phyloP scores from a whole-genome alignment of 257 asterid species.

The Scutellaria minor region DNA sequence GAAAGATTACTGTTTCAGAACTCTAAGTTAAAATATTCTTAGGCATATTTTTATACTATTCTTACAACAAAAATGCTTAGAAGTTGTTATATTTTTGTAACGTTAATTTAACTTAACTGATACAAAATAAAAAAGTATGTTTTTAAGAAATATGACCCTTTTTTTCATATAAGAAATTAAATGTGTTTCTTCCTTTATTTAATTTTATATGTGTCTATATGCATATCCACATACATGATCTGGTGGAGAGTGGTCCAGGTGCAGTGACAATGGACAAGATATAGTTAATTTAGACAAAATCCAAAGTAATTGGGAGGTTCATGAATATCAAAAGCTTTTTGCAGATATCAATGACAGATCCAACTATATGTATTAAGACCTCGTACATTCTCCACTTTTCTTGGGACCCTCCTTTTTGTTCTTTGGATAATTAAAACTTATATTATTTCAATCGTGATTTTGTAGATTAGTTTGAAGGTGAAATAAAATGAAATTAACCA shows the following conservation, averaged over 20 bases:
- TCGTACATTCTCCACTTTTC: conserved; percentile 12
- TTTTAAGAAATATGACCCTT: too few species aligned
- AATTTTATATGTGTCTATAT: neutral
- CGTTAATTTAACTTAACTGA: too few species aligned
- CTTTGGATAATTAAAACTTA: neutral
- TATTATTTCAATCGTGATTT: conserved; percentile 2
- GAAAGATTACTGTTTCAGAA: too few species aligned
- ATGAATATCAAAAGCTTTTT: neutral
- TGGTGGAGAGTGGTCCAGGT: too few species aligned
- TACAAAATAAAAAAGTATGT: too few species aligned
- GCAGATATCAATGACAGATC: conserved; percentile 15
- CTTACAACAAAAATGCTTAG: too few species aligned
- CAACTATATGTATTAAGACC: neutral
- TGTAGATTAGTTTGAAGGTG: neutral
- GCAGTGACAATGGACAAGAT: too few species aligned
- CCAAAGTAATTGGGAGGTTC: neutral
- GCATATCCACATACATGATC: too few species aligned
- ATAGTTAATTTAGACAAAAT: neutral
- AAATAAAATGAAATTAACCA: neutral
- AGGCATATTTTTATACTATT: too few species aligned
- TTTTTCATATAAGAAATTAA: too few species aligned
- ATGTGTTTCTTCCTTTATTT: neutral
- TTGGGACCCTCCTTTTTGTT: conserved; percentile 14
- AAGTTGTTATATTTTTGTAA: too few species aligned
- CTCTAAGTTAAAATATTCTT: too few species aligned